Evolutionary conservation across 176 grass and related monocot species (phyloP).

Genomic region (Phyllostachys edulis): DNA sequence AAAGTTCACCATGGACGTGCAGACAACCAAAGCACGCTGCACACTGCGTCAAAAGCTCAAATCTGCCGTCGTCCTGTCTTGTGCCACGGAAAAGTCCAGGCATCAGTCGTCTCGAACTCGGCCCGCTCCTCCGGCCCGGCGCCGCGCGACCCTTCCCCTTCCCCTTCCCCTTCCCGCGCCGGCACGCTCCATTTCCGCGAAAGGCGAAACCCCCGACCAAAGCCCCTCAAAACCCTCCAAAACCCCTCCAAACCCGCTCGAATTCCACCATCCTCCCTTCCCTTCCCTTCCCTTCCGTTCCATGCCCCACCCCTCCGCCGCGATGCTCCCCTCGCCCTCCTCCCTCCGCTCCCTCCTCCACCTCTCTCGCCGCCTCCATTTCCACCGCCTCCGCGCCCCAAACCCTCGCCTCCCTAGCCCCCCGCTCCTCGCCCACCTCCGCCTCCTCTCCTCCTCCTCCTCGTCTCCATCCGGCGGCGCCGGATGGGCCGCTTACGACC

Average conservation of each 20-base stretch:
- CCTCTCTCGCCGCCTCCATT: constrained; percentile 38
- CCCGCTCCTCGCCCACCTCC: neutral
- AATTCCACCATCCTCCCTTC: neutral
- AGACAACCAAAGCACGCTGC: too few species aligned
- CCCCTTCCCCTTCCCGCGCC: constrained; percentile 23
- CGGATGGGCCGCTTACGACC: constrained; percentile 29
- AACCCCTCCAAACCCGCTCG: neutral
- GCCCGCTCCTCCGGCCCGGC: too few species aligned
- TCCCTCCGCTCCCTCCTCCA: constrained; percentile 33
- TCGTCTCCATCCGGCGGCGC: neutral
- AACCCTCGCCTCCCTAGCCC: constrained; percentile 3
- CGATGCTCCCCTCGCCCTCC: constrained; percentile 40
- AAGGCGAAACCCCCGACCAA: constrained; percentile 11
- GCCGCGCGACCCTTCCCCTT: too few species aligned
- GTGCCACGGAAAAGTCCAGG: too few species aligned
- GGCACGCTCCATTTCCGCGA: neutral
- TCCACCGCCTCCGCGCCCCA: constrained; percentile 21
- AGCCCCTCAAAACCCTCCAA: neutral
- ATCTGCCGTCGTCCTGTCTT: too few species aligned
- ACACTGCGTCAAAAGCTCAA: too few species aligned
- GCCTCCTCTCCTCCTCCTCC: constrained; percentile 3
- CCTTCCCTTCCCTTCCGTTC: neutral
- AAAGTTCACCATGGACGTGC: too few species aligned
- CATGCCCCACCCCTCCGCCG: constrained; percentile 23
- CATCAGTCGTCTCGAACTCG: too few species aligned